These are phyloP conservation scores for Boletus edulis DNA, from an alignment of 768 basidiomycete species.

Conservation along the genomic window DNA sequence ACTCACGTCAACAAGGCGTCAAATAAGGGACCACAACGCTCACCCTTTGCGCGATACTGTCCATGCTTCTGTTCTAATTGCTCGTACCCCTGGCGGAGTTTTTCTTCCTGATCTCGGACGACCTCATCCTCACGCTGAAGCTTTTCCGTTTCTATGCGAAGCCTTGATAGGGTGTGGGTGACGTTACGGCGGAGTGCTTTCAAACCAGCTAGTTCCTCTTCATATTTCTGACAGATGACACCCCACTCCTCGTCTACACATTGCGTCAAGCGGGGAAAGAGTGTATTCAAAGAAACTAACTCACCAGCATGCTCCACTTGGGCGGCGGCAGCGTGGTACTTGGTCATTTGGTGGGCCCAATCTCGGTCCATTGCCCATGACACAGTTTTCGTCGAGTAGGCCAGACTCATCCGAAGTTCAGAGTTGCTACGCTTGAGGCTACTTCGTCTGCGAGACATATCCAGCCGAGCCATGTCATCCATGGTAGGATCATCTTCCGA, in stretches of 20 bases:
- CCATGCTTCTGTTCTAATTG: conserved; percentile 40
- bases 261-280: background rate
- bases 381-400: conserved; percentile 60
- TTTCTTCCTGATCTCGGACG: conserved; percentile 41
- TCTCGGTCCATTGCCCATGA: conserved; percentile 75
- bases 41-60: conserved; percentile 42
- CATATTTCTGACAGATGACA: conserved; percentile 51
- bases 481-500: conserved; percentile 34
- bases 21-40: conserved; percentile 1
- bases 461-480: conserved; percentile 31
- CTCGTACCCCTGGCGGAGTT: conserved; percentile 37
- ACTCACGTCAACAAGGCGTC: conserved; percentile 5
- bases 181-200: conserved; percentile 57
- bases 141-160: conserved; percentile 39
- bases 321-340: conserved; percentile 40
- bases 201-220: conserved; percentile 61
- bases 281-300: conserved; percentile 8
- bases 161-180: conserved; percentile 35
- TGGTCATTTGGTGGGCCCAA: conserved; percentile 53
- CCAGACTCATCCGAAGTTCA: conserved; percentile 43
- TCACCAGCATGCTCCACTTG: conserved; percentile 41
- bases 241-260: conserved; percentile 57
- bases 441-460: conserved; percentile 51
- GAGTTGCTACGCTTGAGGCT: conserved; percentile 59
- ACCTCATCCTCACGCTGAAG: conserved; percentile 41